These are phyloP conservation scores for Ascochyta pisi DNA, from an alignment of 2,329 filamentous ascomycete species.

Conservation along the genomic window DNA sequence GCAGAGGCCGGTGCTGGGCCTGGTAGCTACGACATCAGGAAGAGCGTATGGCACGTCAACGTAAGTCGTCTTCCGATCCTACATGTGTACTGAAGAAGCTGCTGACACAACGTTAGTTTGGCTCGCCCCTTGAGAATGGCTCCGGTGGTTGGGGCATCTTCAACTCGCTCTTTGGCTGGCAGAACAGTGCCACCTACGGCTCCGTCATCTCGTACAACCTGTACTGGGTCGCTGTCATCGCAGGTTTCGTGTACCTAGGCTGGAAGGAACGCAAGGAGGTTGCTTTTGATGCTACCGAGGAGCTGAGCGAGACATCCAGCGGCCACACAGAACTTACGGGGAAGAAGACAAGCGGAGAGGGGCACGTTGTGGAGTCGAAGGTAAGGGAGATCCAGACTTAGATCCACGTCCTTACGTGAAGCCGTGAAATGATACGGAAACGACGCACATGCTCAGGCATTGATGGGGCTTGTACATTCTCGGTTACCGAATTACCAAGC, in stretches of 20 bases:
- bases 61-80: constrained; percentile 53
- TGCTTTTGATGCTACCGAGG: constrained; percentile 9
- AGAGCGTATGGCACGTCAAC: constrained; percentile 84
- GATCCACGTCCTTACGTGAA: background rate
- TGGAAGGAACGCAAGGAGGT: constrained; percentile 65
- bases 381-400: constrained; percentile 22
- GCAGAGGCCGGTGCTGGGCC: constrained; percentile 70
- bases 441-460: background rate
- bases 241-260: constrained; percentile 68
- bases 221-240: constrained; percentile 80
- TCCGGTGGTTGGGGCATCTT: constrained; percentile 86
- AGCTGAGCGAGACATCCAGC: constrained; percentile 23
- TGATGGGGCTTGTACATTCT: background rate
- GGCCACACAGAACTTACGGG: constrained; percentile 20
- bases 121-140: constrained; percentile 74
- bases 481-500: background rate
- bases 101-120: constrained; percentile 64
- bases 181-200: constrained; percentile 86
- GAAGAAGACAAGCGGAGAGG: constrained; percentile 27
- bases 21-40: constrained; percentile 79
- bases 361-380: constrained; percentile 17
- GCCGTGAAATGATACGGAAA: background rate
- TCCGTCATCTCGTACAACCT: constrained; percentile 87
- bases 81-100: background rate
- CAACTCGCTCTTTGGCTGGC: constrained; percentile 86